A percentile compares a stretch with the other conserved stretches of the same genome.
Conservation (phyloP, 192 early-diverging fungal genomes). For the Diversispora epigaea region DNA sequence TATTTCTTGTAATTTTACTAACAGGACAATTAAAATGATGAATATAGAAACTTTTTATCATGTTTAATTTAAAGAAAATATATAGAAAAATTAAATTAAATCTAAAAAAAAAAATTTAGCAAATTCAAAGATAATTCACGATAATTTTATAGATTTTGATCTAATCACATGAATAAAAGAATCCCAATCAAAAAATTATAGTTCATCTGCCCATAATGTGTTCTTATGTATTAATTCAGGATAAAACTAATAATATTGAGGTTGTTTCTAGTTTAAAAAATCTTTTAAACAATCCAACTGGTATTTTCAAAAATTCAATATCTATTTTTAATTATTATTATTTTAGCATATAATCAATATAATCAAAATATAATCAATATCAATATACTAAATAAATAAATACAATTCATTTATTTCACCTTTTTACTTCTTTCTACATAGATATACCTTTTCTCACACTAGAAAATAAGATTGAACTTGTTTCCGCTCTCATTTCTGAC, state of each 20-base stretch:
- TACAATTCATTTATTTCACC: no score
- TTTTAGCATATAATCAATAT: neutral
- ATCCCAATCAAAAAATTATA: no score
- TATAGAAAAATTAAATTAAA: no score
- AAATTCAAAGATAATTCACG: no score
- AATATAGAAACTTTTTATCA: no score
- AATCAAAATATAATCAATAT: neutral
- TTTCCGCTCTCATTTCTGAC: slow-evolving; percentile 12
- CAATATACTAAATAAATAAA: neutral
- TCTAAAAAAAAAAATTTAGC: no score
- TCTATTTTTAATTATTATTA: neutral
- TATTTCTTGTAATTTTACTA: no score
- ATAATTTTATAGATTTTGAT: no score
- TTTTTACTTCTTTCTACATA: neutral
- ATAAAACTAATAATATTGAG: slow-evolving; percentile 11
- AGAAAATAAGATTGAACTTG: neutral
- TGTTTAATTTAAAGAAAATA: no score
- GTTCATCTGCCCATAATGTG: neutral
- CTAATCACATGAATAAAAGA: no score
- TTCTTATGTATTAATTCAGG: slow-evolving; percentile 6
- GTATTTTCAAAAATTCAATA: neutral
- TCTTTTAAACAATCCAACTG: slow-evolving; percentile 3
- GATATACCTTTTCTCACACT: neutral
- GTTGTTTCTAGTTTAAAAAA: neutral
- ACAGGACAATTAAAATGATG: no score